Conservation (phyloP, 75 land plant genomes). For the Cupressus sempervirens region DNA sequence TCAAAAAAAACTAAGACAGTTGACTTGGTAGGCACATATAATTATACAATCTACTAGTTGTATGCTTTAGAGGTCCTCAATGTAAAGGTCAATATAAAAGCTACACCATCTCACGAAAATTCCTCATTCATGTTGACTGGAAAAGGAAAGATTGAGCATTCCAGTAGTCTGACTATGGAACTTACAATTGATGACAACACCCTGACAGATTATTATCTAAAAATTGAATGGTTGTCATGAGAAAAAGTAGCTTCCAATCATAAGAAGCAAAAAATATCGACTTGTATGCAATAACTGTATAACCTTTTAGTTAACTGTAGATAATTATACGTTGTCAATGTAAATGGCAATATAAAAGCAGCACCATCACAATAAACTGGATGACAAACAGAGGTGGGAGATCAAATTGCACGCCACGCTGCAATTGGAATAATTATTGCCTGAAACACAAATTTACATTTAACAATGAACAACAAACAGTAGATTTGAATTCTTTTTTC, state of each 20-base stretch:
- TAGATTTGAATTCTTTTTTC: slow-evolving; percentile 1
- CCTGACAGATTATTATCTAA: not conserved
- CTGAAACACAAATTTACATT: not conserved
- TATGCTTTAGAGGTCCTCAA: not conserved
- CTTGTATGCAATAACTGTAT: not conserved
- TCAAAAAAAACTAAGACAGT: too few species aligned
- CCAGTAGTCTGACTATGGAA: not conserved
- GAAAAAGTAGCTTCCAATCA: too few species aligned
- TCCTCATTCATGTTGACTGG: not conserved
- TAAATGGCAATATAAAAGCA: not conserved
- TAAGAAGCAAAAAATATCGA: too few species aligned
- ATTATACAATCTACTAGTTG: not conserved
- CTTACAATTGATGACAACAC: not conserved
- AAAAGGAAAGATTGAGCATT: not conserved
- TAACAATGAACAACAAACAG: not conserved
- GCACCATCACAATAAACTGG: not conserved
- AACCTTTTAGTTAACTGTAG: not conserved
- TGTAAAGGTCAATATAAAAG: not conserved
- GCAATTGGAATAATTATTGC: not conserved
- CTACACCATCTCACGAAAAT: not conserved
- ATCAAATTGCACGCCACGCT: not conserved
- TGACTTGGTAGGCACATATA: not conserved
- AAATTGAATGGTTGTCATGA: too few species aligned
- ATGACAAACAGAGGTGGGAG: not conserved
- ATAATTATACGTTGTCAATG: not conserved